Evolutionary conservation across 768 basidiomycete genomes (phyloP), one percentile per base, ranked within the genome.

Genomic region (Pleurotus eryngii): DNA sequence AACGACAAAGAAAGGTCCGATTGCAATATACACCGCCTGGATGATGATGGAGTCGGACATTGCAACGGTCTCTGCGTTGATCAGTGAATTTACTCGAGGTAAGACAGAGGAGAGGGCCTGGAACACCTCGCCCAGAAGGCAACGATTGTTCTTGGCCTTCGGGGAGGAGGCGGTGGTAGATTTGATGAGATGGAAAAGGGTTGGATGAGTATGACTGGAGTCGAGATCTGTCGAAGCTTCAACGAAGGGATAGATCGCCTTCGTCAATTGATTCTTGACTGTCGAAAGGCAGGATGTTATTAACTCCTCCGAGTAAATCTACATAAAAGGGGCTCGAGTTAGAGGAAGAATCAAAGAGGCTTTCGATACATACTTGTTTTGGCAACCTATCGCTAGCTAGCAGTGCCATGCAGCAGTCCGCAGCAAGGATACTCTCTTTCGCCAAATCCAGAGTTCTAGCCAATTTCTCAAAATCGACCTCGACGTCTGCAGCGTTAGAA

Each of bases 241-340:
- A 4, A 95, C 83, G 61, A 95, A 91, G 0, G 92, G 94, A 65
- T 92, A 95, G 11, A 98, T 77, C 46, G 92, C 78, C 65, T 84
- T 83, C 1, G 83, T 83, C 27, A 97, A 81, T 57, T 88, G 87
- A 60, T 88, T 89, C 68, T 95, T 95, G 60, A 94, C 79, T 0
- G 87, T 77, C 43, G 73, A 76, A 15, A 98, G 76, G 71, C 94
- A 92, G 0, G 81, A 75, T 0, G 86, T 86, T 60, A 99, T 92
- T 9, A 95, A 78, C 67, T 99, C 97, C 68, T 98, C 94, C 0
- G 96, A 97, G 69, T 96, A 96, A 7, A 98, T 74, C 90, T 95
- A 65, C 15, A 26, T 46, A 2, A 30, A 57, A 24, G 46, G 2
- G n/a, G 9, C 35, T 30, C 6, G 30, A 55, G 27, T 24, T 27